These are phyloP conservation scores for Umbelopsis ramanniana DNA, from an alignment of 192 early-diverging fungal species.

Conservation along the genomic window DNA sequence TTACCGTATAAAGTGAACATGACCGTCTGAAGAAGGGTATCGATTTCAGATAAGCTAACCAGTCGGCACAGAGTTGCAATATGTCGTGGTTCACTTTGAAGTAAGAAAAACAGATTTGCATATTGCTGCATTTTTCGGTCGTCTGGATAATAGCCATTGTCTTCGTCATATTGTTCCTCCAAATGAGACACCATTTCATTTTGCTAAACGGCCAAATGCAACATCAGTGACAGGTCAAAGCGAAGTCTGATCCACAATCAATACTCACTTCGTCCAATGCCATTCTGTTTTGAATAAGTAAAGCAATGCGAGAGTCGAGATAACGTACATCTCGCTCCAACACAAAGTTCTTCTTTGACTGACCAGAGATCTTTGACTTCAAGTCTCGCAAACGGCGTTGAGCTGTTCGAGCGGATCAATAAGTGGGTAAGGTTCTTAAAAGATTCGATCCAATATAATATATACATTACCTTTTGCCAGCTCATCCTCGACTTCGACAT, in stretches of 20 bases:
- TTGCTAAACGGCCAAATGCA: conserved; percentile 53
- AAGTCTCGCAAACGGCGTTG: conserved; percentile 84
- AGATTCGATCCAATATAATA: not conserved
- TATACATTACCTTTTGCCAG: conserved; percentile 77
- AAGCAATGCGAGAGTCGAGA: conserved; percentile 87
- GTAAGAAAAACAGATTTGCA: conserved; percentile 90
- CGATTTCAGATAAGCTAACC: conserved; percentile 87
- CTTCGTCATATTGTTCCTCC: conserved; percentile 60
- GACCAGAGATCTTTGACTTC: conserved; percentile 87
- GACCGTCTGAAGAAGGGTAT: conserved; percentile 88
- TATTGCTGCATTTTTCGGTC: conserved; percentile 83
- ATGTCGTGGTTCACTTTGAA: conserved; percentile 88
- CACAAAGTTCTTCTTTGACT: conserved; percentile 95
- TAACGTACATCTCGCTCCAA: conserved; percentile 92
- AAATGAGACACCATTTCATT: conserved; percentile 73
- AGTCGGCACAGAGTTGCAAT: conserved; percentile 83
- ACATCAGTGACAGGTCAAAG: not conserved
- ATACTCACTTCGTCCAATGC: conserved; percentile 78
- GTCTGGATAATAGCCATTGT: conserved; percentile 58
- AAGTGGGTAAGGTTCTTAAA: not conserved
- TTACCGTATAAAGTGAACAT: conserved; percentile 96
- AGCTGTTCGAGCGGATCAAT: conserved; percentile 50
- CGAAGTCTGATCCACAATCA: not conserved
- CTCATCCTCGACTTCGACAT: conserved; percentile 92
- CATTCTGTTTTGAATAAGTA: conserved; percentile 94